phyloP scores from a whole-genome alignment of 2,329 filamentous ascomycete genomes.

The Colletotrichum plurivorum region DNA sequence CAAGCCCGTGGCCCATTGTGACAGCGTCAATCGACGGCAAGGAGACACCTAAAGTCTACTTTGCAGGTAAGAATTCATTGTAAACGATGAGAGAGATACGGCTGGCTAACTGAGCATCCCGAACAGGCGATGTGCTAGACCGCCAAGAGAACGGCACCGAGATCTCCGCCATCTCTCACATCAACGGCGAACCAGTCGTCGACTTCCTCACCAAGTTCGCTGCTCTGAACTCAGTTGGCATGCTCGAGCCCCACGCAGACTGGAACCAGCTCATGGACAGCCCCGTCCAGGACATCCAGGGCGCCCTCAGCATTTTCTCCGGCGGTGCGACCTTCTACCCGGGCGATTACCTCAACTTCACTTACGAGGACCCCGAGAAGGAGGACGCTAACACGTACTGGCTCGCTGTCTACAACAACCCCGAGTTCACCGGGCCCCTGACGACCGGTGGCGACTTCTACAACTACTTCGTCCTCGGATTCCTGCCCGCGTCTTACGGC shows the following conservation, averaged over 20 bases:
- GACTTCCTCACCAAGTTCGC: conserved; percentile 16
- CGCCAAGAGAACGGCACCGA: conserved; percentile 17
- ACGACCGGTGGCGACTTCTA: conserved; percentile 33
- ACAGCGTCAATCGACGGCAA: conserved; percentile 29
- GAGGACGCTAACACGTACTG: not conserved
- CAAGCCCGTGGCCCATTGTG: conserved; percentile 21
- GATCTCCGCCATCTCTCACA: conserved; percentile 27
- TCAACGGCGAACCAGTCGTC: conserved; percentile 23
- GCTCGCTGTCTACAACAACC: conserved; percentile 29
- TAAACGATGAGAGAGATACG: not conserved
- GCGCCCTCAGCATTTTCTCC: conserved; percentile 17
- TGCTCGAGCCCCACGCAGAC: conserved; percentile 37
- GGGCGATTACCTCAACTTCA: conserved; percentile 29
- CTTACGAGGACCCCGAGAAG: conserved; percentile 9
- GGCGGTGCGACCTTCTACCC: conserved; percentile 28
- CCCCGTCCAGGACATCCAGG: conserved; percentile 24
- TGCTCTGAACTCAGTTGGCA: conserved; percentile 23
- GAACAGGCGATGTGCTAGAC: conserved; percentile 7
- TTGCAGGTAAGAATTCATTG: not conserved
- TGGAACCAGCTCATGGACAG: conserved; percentile 32
- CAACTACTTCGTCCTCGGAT: conserved; percentile 30
- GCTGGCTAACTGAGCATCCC: not conserved
- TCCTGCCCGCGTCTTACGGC: conserved; percentile 19
- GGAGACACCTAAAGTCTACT: conserved; percentile 30
- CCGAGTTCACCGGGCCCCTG: conserved; percentile 27